Base-by-base conservation (phyloP, 192 early-diverging fungal genomes). In the Podila minutissima region DNA sequence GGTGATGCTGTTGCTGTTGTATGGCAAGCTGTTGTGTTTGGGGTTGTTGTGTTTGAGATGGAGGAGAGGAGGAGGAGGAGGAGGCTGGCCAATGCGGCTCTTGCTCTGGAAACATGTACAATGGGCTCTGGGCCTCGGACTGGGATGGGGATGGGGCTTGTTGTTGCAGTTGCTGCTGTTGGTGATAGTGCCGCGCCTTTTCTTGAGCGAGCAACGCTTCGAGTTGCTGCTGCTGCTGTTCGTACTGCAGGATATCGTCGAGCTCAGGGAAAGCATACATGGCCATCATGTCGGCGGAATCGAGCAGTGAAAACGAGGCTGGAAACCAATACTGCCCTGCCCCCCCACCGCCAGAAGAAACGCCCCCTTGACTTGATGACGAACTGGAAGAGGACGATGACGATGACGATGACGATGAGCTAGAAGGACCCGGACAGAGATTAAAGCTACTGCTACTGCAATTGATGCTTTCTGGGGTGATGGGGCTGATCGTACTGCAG, bases 281-380 rank as follows among this genome's bases (percentile, higher is more conserved):
- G 53, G 53, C 53, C 53, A 55, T 55, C 53, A 55, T 55, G 53
- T 55, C 53, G 6, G 53, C 24, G n/a, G 53, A 55, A 55, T 55
- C 53, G 11, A 55, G 53, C 1, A 55, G n/a, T 22, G 53, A 22
- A n/a, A 55, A 55, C 53, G 53, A 55, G 20, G 53, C 1, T 24
- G 53, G 53, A 26, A 55, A 55, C 53, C 53, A 55, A 26, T 55
- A 55, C 53, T 55, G 41, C 41, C 41, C 41, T 46, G 41, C 12
- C 15, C 41, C 41, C 3, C 41, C 41, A 17, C 41, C 41, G 15
- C 41, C 41, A 46, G 41, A 46, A 46, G 41, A 46, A 46, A 46
- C 41, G 15, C 41, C 0, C 15, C 41, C 41, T 46, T 46, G 41
- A 3, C 41, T 55, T 55, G 53, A 24, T 5, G 53, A 24, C 24